Base-by-base conservation (phyloP, 1,139 yeast genomes). In the Geotrichum bryndzae region DNA sequence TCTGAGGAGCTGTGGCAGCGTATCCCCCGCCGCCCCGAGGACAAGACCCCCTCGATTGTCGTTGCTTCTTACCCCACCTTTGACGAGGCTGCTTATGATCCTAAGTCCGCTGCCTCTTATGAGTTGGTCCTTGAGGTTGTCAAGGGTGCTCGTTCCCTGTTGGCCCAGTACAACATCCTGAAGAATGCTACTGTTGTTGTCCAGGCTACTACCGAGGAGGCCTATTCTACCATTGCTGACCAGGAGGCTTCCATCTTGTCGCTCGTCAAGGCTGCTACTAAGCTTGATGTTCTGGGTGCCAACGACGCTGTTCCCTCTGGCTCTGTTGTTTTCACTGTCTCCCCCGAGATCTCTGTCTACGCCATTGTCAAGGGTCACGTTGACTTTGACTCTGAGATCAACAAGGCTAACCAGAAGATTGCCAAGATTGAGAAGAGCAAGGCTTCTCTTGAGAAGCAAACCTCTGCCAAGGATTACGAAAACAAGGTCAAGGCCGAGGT, bases 1-100 rank as follows among this genome's bases (percentile, higher is more conserved):
- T 86, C 98, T 58, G 99, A 94, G 78, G 99, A 94, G 80, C 84
- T 94, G 88, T 94, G 97, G 98, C 99, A 94, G 79, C 90, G 98
- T 78, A 80, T 94, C 72, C 98, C 99, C 69, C 87, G 90, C 72
- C 86, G 97, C 74, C 84, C 84, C 25, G 79, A 85, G 60, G 97
- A 90, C 71, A 75, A 76, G 22, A 80, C 89, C 29, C 79, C 77
- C 58, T 83, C 96, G n/a, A 90, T 94, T 72, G 85, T 85, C 62
- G 84, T 84, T 72, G 96, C 97, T 55, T 71, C 80, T 61, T 94
- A 86, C 79, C 99, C 99, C 63, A 82, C 77, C 62, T 88, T 80
- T 75, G 79, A 79, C 61, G 70, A 79, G 58, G 82, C 82, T 64
- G 88, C 84, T 68, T 85, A 84, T 72, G 85, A 91, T 70, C 78